Evolutionary conservation across 768 basidiomycete species (phyloP).

Genomic region (Dendrothele bispora): DNA sequence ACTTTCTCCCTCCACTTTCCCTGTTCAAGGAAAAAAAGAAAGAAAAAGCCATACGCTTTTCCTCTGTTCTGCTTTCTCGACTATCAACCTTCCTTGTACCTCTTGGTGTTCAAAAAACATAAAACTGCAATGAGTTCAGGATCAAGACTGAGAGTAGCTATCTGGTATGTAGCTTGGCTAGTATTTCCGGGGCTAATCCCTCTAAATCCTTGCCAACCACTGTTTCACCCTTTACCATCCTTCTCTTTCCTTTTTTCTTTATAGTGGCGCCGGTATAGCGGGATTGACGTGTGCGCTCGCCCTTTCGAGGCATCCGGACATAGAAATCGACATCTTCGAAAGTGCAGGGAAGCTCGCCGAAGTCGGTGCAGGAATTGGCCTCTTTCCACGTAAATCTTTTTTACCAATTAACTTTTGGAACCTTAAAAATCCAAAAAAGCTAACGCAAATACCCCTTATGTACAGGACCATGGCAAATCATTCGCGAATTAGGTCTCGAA

Average conservation of each 20-base stretch:
- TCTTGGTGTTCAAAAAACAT: background rate
- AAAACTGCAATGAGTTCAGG: conserved; percentile 25
- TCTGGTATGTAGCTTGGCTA: conserved; percentile 43
- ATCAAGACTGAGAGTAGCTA: conserved; percentile 48
- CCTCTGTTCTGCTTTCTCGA: background rate
- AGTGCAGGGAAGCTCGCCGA: conserved; percentile 48
- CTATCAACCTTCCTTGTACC: background rate
- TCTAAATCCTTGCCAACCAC: conserved; percentile 10
- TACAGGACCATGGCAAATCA: conserved; percentile 49
- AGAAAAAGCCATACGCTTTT: background rate
- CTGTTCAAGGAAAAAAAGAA: background rate
- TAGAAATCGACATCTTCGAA: conserved; percentile 60
- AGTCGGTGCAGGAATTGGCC: conserved; percentile 61
- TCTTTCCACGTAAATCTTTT: conserved; percentile 44
- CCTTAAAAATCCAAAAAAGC: background rate
- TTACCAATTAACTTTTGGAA: conserved; percentile 11
- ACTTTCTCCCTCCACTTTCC: background rate
- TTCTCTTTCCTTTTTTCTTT: conserved; percentile 16
- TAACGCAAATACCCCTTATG: background rate
- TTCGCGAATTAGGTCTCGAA: conserved; percentile 46
- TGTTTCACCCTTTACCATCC: no score
- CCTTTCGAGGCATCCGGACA: conserved; percentile 49
- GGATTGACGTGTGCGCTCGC: conserved; percentile 24
- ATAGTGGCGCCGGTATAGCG: background rate
- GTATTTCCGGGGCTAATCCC: conserved; percentile 12